These are phyloP conservation scores for Shiraia sp. DNA, from an alignment of 2,329 filamentous ascomycete genomes.

Conservation along the genomic window DNA sequence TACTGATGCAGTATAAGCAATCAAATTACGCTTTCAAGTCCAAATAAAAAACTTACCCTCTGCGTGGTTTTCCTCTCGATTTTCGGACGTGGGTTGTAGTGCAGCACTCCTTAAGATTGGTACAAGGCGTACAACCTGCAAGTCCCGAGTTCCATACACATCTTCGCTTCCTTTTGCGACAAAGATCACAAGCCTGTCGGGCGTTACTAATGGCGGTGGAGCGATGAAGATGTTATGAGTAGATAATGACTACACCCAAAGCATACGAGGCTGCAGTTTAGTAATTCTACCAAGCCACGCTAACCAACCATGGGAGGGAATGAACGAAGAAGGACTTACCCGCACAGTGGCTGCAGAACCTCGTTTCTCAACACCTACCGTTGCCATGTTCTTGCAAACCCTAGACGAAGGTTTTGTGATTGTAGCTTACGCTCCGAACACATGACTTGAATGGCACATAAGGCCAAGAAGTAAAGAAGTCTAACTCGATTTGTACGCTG, in stretches of 20 bases:
- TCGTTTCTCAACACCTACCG: constrained; percentile 23
- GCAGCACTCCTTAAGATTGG: constrained; percentile 27
- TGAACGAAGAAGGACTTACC: constrained; percentile 10
- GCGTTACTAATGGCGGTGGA: not conserved
- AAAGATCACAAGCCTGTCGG: constrained; percentile 31
- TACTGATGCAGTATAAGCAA: constrained; percentile 6
- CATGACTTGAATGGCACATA: not conserved
- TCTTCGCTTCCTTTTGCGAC: constrained; percentile 28
- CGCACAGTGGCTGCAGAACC: constrained; percentile 27
- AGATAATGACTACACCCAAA: not conserved
- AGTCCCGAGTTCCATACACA: constrained; percentile 25
- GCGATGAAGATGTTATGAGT: not conserved
- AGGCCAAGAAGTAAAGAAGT: not conserved
- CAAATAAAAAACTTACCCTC: constrained; percentile 16
- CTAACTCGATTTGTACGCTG: constrained; percentile 1
- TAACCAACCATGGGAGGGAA: not conserved
- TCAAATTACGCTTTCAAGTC: not conserved
- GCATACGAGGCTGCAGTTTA: too few species aligned
- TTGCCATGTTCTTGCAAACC: constrained; percentile 14
- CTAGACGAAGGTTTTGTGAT: not conserved
- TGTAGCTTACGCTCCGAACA: not conserved
- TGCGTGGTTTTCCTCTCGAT: constrained; percentile 24
- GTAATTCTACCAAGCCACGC: too few species aligned
- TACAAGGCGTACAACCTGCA: constrained; percentile 23
- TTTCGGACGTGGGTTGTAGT: constrained; percentile 29